Evolutionary conservation across 148 eudicot genomes (phyloP), one percentile per base, ranked within the genome.

Genomic region (Vaccinium corymbosum): DNA sequence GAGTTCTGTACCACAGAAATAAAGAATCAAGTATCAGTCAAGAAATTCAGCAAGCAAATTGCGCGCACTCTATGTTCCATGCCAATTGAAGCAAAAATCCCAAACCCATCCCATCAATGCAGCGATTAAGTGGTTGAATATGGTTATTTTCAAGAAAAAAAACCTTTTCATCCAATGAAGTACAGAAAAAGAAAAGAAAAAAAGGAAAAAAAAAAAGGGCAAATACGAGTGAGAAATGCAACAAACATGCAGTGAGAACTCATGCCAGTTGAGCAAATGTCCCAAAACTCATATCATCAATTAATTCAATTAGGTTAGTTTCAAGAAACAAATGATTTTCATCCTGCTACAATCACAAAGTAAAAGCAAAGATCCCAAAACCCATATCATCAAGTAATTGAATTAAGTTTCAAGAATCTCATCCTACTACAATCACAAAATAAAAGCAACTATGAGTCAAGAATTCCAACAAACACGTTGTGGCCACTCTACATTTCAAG

Each of bases 381-480:
- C 83, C 82, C 8, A 85, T 81, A 68, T 84, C 87, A 81, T 78
- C 81, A 52, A 71, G 75, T n/a, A 62, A 76, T 42, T 38, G 78
- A 66, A 61, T 79, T 57, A 82, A 80, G 73, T 57, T 80, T 81
- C 82, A 81, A 27, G 8, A 72, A 74, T 80, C 75, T 90, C 91
- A 83, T 91, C 88, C 97, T 93, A 83, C 70, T 49, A 89, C 61
- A 80, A 85, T 76, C 1, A n/a, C 53, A 78, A 57, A 62, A 15
- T 32, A 81, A 61, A 0, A 55, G 51, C 15, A 57, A 85, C 80
- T 78, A n/a, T 83, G 48, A 79, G 84, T 35, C 12, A 76, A 22
- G 50, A 74, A 82, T 59, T 70, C 38, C 82, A 84, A 13, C 75
- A 50, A 83, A 80, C 76, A n/a, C 14, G 19, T 55, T 57, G 62